A percentile compares a stretch with the other conserved stretches of the same genome.
Evolutionary conservation across 805 yeast species (phyloP).

Genomic region (Maudiozyma saulgeensis): DNA sequence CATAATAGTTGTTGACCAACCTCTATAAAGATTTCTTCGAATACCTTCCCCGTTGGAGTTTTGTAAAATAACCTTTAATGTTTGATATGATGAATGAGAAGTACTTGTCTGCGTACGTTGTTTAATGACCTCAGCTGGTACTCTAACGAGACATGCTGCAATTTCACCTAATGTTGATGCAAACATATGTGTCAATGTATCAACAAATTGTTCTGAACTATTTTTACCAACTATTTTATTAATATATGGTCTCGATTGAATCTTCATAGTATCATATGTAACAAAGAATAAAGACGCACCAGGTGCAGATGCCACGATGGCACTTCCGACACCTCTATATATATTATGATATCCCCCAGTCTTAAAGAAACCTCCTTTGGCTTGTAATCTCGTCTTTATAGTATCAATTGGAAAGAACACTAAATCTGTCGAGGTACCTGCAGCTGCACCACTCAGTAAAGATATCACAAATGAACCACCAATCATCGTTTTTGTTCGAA

Average conservation of each 20-base stretch:
- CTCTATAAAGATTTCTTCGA: constrained; percentile 73
- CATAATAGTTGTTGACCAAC: constrained; percentile 86
- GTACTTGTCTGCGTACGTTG: constrained; percentile 82
- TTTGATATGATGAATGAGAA: constrained; percentile 47
- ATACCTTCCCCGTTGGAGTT: constrained; percentile 73
- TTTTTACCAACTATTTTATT: constrained; percentile 13
- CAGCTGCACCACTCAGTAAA: constrained; percentile 73
- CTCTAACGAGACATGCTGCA: constrained; percentile 88
- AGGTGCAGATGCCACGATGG: constrained; percentile 93
- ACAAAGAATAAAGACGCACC: constrained; percentile 68
- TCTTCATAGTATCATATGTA: constrained; percentile 73
- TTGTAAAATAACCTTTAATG: constrained; percentile 51
- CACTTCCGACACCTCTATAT: constrained; percentile 86
- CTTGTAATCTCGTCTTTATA: constrained; percentile 86
- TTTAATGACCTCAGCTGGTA: constrained; percentile 93
- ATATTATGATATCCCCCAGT: constrained; percentile 94
- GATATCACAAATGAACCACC: constrained; percentile 20
- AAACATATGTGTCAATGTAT: constrained; percentile 63
- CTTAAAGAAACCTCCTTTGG: constrained; percentile 83
- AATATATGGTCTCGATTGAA: constrained; percentile 32
- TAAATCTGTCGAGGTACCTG: constrained; percentile 92
- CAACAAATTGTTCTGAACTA: constrained; percentile 24
- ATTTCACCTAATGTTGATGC: constrained; percentile 86
- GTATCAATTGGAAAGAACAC: constrained; percentile 96
- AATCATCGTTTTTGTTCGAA: not conserved